Percentiles rank a stretch among this genome's conserved stretches.
Conservation (phyloP, 176 grass and related monocot species). For the Carex scoparia region DNA sequence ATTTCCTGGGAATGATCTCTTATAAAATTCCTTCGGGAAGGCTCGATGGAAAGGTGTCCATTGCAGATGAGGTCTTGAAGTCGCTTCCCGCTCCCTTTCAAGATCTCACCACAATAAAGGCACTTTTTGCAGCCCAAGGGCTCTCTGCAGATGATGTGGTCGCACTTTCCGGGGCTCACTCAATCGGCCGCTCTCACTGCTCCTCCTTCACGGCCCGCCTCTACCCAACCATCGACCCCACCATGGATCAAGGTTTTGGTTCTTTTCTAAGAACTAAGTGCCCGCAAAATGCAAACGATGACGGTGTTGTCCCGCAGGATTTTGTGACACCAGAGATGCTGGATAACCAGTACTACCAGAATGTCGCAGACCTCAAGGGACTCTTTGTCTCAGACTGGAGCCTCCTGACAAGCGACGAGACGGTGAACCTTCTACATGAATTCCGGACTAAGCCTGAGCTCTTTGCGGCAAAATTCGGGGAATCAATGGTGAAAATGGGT, state of each 20-base stretch:
- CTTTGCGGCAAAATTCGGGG: conserved; percentile 35
- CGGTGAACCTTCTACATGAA: conserved; percentile 37
- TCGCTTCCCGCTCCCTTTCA: conserved; percentile 35
- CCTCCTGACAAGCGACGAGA: conserved; percentile 36
- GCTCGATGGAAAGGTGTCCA: conserved; percentile 41
- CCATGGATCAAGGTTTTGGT: neutral
- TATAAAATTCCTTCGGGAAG: conserved; percentile 44
- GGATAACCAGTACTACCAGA: conserved; percentile 56
- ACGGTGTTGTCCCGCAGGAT: conserved; percentile 41
- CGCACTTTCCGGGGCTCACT: conserved; percentile 35
- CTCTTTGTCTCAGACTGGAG: conserved; percentile 20
- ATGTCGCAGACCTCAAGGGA: conserved; percentile 25
- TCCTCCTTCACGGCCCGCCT: conserved; percentile 37
- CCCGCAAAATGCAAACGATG: conserved; percentile 20
- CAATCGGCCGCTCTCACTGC: conserved; percentile 49
- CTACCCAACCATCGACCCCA: neutral
- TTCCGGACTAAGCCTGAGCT: conserved; percentile 27
- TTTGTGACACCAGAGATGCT: conserved; percentile 18
- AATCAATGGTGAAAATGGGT: conserved; percentile 69
- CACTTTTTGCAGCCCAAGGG: conserved; percentile 44
- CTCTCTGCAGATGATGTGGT: conserved; percentile 52
- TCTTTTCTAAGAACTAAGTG: neutral
- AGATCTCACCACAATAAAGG: conserved; percentile 30
- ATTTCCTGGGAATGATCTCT: conserved; percentile 30
- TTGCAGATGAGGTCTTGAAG: conserved; percentile 25